Evolutionary conservation across 768 basidiomycete species (phyloP).

Genomic region (Russula sp.): DNA sequence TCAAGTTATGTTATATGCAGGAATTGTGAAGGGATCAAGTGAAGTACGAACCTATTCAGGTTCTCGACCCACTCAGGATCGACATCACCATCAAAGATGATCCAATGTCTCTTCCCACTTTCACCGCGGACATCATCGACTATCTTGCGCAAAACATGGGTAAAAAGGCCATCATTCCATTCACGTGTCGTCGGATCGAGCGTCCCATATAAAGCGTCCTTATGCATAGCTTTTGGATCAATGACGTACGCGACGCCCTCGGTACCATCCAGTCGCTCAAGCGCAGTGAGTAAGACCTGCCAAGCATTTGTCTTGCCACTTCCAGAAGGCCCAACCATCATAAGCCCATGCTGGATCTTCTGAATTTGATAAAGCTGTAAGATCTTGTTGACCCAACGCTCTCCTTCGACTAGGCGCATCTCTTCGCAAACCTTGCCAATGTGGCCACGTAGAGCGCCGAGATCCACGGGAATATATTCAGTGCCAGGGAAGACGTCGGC

Average conservation of each 20-base stretch:
- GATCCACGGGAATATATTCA: conserved; percentile 81
- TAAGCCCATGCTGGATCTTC: conserved; percentile 98
- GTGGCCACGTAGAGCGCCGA: conserved; percentile 77
- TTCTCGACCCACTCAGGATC: conserved; percentile 99
- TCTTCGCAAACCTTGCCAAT: conserved; percentile 84
- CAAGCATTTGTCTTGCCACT: conserved; percentile 96
- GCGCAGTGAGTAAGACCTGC: conserved; percentile 85
- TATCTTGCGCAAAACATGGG: conserved; percentile 94
- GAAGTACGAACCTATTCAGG: conserved; percentile 72
- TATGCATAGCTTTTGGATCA: conserved; percentile 98
- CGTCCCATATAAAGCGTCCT: conserved; percentile 95
- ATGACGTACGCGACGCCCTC: conserved; percentile 96
- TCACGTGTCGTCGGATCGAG: conserved; percentile 95
- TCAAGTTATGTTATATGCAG: background rate
- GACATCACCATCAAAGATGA: conserved; percentile 98
- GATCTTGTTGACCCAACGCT: conserved; percentile 91
- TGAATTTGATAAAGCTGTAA: conserved; percentile 98
- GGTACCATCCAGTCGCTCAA: conserved; percentile 83
- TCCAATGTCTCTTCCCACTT: conserved; percentile 95
- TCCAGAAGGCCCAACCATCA: conserved; percentile 99
- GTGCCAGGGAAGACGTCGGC: conserved; percentile 98
- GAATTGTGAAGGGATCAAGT: background rate
- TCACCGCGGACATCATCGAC: conserved; percentile 98
- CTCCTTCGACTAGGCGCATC: conserved; percentile 76
- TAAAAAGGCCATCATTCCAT: conserved; percentile 99